phyloP scores from a whole-genome alignment of 495 filamentous ascomycete genomes.

The Penicillium bialowiezense region DNA sequence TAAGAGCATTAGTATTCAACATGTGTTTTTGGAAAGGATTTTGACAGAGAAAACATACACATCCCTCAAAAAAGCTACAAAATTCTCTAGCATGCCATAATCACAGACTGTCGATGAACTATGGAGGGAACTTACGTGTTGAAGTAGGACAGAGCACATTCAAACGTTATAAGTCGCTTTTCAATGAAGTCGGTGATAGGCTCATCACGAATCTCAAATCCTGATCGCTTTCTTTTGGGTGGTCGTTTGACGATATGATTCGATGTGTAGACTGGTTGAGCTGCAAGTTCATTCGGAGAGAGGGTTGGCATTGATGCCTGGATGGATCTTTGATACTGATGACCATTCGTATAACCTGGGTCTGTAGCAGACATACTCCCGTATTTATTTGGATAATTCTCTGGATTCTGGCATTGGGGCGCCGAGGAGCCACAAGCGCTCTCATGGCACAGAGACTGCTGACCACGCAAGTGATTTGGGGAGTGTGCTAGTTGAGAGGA shows the following conservation, averaged over 20 bases:
- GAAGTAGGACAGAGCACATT: slow-evolving; percentile 33
- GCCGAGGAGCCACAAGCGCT: slow-evolving; percentile 10
- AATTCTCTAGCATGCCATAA: neutral
- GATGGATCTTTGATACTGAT: slow-evolving; percentile 8
- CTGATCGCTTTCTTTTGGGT: slow-evolving; percentile 28
- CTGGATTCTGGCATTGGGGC: slow-evolving; percentile 3
- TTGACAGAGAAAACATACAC: slow-evolving; percentile 20
- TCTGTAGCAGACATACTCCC: neutral
- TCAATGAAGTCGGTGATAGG: slow-evolving; percentile 35
- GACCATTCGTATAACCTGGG: slow-evolving; percentile 1
- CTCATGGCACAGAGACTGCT: slow-evolving; percentile 1
- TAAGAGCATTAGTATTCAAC: slow-evolving; percentile 1
- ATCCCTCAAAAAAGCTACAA: slow-evolving; percentile 44
- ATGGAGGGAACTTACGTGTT: slow-evolving; percentile 24
- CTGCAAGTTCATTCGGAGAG: slow-evolving; percentile 14
- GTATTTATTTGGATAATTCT: neutral
- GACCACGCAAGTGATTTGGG: slow-evolving; percentile 5
- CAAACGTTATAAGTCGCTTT: slow-evolving; percentile 32
- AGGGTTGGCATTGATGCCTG: slow-evolving; percentile 1
- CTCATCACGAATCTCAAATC: slow-evolving; percentile 36
- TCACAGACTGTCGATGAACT: neutral
- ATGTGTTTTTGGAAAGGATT: too few relatives aligned
- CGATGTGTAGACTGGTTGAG: slow-evolving; percentile 1
- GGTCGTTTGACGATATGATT: slow-evolving; percentile 5
- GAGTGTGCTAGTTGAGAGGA: slow-evolving; percentile 3